phyloP scores from a whole-genome alignment of 2,329 filamentous ascomycete genomes.

The Arthrobotrys pseudoclavata region DNA sequence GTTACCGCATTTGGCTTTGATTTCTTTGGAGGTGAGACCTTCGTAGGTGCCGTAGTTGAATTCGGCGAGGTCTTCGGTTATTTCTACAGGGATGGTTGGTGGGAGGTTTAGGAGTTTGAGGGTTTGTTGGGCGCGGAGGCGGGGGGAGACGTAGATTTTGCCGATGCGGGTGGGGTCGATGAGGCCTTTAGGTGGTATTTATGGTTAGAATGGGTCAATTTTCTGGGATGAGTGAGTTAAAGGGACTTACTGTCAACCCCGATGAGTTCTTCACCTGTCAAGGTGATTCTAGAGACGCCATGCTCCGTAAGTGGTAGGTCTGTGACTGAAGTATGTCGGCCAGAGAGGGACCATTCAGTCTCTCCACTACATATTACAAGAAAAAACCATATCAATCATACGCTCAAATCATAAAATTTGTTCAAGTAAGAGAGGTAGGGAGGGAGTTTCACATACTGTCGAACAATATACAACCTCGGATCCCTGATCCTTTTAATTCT shows the following conservation, averaged over 20 bases:
- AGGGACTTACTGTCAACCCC: slow-evolving; percentile 80
- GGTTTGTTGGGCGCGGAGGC: slow-evolving; percentile 86
- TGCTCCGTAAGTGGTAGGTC: slow-evolving; percentile 87
- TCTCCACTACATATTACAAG: slow-evolving; percentile 72
- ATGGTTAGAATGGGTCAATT: not conserved
- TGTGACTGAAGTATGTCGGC: slow-evolving; percentile 84
- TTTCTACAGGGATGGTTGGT: slow-evolving; percentile 72
- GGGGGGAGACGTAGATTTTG: slow-evolving; percentile 83
- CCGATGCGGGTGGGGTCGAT: slow-evolving; percentile 65
- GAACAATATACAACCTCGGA: slow-evolving; percentile 57
- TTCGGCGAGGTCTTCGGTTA: slow-evolving; percentile 81
- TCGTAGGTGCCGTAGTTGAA: slow-evolving; percentile 93
- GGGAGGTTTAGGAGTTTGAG: slow-evolving; percentile 84
- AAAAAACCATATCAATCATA: not conserved
- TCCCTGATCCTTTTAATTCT: slow-evolving; percentile 58
- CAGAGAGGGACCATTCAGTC: slow-evolving; percentile 88
- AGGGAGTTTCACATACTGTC: slow-evolving; percentile 35
- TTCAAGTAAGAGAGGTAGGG: too few species aligned
- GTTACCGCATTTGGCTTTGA: slow-evolving; percentile 72
- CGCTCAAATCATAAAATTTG: too few species aligned
- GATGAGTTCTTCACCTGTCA: slow-evolving; percentile 85
- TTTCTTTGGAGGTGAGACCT: slow-evolving; percentile 80
- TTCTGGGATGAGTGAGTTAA: not conserved
- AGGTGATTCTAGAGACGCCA: slow-evolving; percentile 80
- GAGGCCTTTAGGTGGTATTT: slow-evolving; percentile 3